Base-by-base conservation (phyloP, 176 grass and related monocot genomes). In the Oryza meyeriana region DNA sequence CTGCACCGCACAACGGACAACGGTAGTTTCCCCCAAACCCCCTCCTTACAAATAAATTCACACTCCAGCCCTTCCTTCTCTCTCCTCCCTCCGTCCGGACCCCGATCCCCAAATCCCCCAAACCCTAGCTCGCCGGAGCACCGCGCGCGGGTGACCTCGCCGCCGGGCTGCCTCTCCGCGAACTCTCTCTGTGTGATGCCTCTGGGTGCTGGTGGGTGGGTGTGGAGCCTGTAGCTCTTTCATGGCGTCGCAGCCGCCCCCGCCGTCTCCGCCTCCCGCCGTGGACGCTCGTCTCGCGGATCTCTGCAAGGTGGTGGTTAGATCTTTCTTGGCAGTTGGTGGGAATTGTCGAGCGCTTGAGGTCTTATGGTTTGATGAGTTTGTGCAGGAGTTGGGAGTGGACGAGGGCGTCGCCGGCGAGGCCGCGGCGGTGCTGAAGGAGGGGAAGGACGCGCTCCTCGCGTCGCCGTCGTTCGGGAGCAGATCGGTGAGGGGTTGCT, bases 231-330 rank as follows among this genome's bases (percentile, higher is more conserved):
- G 48, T 69, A 62, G 30, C 5, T 48, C 13, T 9, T 77, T 38
- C 27, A 87, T 87, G 79, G 72, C 73, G 5, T 13, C 40, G 67
- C 76, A 64, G 40, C 28, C 22, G 22, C 52, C 36, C 71, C 52
- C 64, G 64, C 63, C 38, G 12, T 28, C 36, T 78, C 52, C 57
- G 52, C 64, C 65, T 64, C 72, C 72, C 39, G 30, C 85, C 35
- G 39, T 83, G 44, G 76, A 81, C 48, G 71, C 62, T 79, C 87
- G 87, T 66, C 86, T 97, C 58, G 77, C 83, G 28, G 82, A 90
- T 92, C 82, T 97, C 45, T 94, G 91, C 91, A 86, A 97, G 94
- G 94, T 52, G 17, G 48, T 18, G 48, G 48, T 94, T 40, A 86
- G 64, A 79, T 64, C 78, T 66, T 61, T 34, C 26, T 36, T 55